Conservation (phyloP, 148 eudicot genomes). For the Simmondsia chinensis region DNA sequence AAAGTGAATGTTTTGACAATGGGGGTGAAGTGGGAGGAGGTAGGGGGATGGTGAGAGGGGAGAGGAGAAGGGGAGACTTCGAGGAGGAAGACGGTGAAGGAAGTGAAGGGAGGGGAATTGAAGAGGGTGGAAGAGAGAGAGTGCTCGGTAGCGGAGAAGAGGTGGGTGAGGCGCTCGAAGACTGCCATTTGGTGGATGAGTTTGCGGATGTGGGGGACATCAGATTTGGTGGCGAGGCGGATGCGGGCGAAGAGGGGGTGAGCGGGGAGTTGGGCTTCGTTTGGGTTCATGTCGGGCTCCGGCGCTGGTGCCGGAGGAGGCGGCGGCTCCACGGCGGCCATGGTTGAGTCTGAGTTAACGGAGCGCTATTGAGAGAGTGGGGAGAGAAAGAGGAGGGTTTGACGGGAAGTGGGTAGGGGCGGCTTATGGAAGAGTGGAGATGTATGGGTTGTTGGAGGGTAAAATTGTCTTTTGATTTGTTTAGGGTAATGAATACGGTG, state of each 20-base stretch:
- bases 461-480: too few species aligned
- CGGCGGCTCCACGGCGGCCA: slow-evolving; percentile 66
- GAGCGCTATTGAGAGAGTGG: too few species aligned
- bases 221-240: slow-evolving; percentile 49
- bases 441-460: too few species aligned
- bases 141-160: slow-evolving; percentile 47
- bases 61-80: slow-evolving; percentile 46
- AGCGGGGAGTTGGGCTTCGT: slow-evolving; percentile 6
- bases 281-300: slow-evolving; percentile 15
- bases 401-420: too few species aligned
- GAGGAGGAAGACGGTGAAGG: slow-evolving; percentile 78
- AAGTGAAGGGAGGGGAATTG: slow-evolving; percentile 49
- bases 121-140: slow-evolving; percentile 67
- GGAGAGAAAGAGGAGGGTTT: too few species aligned
- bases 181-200: slow-evolving; percentile 81
- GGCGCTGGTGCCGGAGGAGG: slow-evolving; percentile 51
- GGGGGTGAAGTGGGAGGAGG: slow-evolving; percentile 29
- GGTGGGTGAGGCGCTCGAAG: slow-evolving; percentile 64
- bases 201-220: slow-evolving; percentile 61
- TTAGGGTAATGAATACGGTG: too few species aligned
- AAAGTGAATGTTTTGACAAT: slow-evolving; percentile 28
- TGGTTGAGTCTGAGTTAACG: too few species aligned
- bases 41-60: slow-evolving; percentile 15
- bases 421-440: too few species aligned
- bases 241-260: slow-evolving; percentile 46